Percentiles rank a stretch among this genome's conserved stretches.
Evolutionary conservation across 257 asterid genomes (phyloP).

Genomic region (Nicotiana undulata): DNA sequence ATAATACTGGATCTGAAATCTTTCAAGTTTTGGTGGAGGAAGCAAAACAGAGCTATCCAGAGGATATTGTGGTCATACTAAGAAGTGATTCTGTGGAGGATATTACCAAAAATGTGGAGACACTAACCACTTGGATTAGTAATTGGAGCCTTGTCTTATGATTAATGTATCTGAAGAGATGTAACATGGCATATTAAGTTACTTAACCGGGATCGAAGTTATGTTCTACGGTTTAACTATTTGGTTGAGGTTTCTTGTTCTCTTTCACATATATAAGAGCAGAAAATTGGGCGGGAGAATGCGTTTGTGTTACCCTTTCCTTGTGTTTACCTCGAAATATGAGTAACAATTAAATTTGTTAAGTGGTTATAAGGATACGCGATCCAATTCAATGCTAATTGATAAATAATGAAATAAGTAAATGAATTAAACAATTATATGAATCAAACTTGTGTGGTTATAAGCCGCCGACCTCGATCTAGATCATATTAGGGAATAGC

Average conservation of each 20-base stretch:
- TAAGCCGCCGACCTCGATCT: too few species aligned
- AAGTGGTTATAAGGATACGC: too few species aligned
- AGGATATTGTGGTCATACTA: slow-evolving; percentile 4
- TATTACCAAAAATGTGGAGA: slow-evolving; percentile 1
- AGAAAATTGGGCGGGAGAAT: not conserved
- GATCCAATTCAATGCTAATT: too few species aligned
- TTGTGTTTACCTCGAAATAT: too few species aligned
- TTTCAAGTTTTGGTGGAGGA: not conserved
- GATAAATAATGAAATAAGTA: too few species aligned
- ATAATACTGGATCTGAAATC: not conserved
- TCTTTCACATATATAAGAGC: not conserved
- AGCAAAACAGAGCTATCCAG: slow-evolving; percentile 4
- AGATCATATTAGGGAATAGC: too few species aligned
- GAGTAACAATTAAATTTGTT: too few species aligned
- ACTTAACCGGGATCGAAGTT: not conserved
- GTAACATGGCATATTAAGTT: not conserved
- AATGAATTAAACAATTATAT: too few species aligned
- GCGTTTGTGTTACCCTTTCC: not conserved
- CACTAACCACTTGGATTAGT: not conserved
- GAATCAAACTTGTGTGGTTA: too few species aligned
- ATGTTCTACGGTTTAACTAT: not conserved
- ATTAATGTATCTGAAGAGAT: not conserved
- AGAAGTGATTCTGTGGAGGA: not conserved
- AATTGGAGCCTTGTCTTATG: not conserved
- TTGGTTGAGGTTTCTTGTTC: not conserved